A percentile compares a stretch with the other conserved stretches of the same genome.
These are phyloP conservation scores for Aleurites moluccanus DNA, from an alignment of 441 rosid species.

Conservation along the genomic window DNA sequence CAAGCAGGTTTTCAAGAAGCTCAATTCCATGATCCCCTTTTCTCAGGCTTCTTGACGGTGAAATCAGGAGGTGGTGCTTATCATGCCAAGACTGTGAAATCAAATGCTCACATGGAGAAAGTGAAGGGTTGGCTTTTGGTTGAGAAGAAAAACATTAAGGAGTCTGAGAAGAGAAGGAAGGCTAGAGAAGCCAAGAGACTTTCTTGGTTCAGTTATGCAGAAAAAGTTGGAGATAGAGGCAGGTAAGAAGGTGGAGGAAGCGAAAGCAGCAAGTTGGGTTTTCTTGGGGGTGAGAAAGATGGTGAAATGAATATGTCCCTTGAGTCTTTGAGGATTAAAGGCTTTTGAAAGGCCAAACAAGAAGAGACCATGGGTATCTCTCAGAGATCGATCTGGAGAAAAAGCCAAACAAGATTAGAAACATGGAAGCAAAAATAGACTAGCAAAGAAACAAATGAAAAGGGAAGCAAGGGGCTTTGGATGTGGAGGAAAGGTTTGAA, in stretches of 20 bases:
- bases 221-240: constrained; percentile 75
- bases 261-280: constrained; percentile 54
- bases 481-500: constrained; percentile 61
- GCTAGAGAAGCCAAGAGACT: constrained; percentile 73
- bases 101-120: constrained; percentile 77
- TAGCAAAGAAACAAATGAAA: constrained; percentile 32
- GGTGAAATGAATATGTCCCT: constrained; percentile 55
- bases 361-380: constrained; percentile 66
- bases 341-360: constrained; percentile 55
- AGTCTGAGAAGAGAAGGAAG: constrained; percentile 86
- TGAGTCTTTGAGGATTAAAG: constrained; percentile 37
- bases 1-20: constrained; percentile 53
- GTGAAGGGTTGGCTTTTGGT: constrained; percentile 69
- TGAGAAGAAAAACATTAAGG: constrained; percentile 73
- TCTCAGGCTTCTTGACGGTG: constrained; percentile 82
- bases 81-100: constrained; percentile 85
- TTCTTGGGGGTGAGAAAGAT: constrained; percentile 43
- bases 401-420: constrained; percentile 40
- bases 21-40: constrained; percentile 60
- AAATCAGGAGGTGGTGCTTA: constrained; percentile 76
- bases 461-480: constrained; percentile 58
- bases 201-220: constrained; percentile 64
- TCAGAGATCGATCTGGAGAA: constrained; percentile 79
- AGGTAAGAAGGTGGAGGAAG: constrained; percentile 30
- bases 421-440: constrained; percentile 31